Base-by-base conservation (phyloP, 768 basidiomycete species). In the Xerocomus potaroensis region DNA sequence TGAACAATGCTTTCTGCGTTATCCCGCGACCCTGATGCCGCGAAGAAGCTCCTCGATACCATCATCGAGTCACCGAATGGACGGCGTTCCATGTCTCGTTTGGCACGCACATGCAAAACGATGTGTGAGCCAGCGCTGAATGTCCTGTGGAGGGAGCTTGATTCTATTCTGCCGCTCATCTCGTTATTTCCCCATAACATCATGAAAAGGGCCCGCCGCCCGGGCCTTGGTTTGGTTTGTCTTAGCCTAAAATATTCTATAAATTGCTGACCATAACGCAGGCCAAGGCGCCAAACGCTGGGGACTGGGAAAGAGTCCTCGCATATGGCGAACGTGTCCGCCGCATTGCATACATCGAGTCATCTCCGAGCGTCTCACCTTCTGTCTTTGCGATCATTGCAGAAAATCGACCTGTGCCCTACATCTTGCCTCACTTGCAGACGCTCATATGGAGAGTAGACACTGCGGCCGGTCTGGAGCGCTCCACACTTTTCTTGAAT, bases 171-270 rank as follows among this genome's bases (percentile, higher is more conserved):
- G 37, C 87, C 87, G 9, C 70, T 90, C 47, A 70, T 89, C 47
- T 81, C 81, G 29, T 62, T 88, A 45, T 89, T 90, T 62, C 87
- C 87, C 12, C 72, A 69, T 47, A 71, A 76, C 52, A 58, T 88
- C 53, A 69, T 88, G 66, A 85, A 80, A 67, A 85, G 80, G 65
- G 72, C 80, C 47, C 77, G 79, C 51, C 80, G 77, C 60, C 87
- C 87, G 41, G 86, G 85, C 41, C 67, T 87, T 51, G 87, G 87
- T 62, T 72, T 90, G 72, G 87, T 89, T 59, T 61, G 87, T 71
- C 22, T 34, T 22, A 21, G 27, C 30, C 41, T 23, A 23, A 9
- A 19, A 14, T 45, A 29, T 42, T 38, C 42, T 31, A n/a, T 3
- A 22, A 26, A 24, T 31, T 41, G 15, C 46, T 26, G 23, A 51